Base-by-base conservation (phyloP, 1,139 yeast genomes). In the Citeromyces siamensis region DNA sequence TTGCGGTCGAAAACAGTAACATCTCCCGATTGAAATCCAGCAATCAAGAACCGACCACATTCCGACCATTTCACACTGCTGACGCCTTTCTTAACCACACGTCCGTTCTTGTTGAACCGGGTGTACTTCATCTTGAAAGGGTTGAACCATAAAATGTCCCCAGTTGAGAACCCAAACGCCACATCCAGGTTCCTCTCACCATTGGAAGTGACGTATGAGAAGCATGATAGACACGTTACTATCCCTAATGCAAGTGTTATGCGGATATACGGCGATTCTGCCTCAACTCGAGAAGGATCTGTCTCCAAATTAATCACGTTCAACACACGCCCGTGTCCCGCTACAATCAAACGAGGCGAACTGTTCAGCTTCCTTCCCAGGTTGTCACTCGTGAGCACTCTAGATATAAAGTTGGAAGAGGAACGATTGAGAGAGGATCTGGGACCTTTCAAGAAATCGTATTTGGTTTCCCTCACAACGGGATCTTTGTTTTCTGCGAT, bases 131-230 rank as follows among this genome's bases (percentile, higher is more conserved):
- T 58, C 34, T 62, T 58, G 20, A 58, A 51, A 10, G 71, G 64
- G 43, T 70, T 75, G 26, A 66, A 46, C 76, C 77, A 72, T n/a
- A 72, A 43, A n/a, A 70, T 52, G 45, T 72, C 79, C 19, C 77
- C 75, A 1, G 69, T 55, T 1, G 71, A 59, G 42, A 67, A 64
- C 5, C 77, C 78, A 12, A 70, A 46, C 6, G 65, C 52, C n/a
- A 68, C 51, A 39, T 72, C 79, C 12, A 71, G 42, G 38, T 59
- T 59, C 19, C 52, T 51, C 13, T 56, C 53, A n/a, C 60, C 52
- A n/a, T 52, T 49, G 3, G 44, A 14, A 1, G 43, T 37, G 3
- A 35, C 21, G 35, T 45, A 45, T 9, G 44, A 40, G 33, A 44
- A 51, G 2, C 44, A 35, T 3, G 50, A 42, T 10, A 53, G 31